Evolutionary conservation across 78 protist species (phyloP).

Genomic region (Dictyostelium capitatum): DNA sequence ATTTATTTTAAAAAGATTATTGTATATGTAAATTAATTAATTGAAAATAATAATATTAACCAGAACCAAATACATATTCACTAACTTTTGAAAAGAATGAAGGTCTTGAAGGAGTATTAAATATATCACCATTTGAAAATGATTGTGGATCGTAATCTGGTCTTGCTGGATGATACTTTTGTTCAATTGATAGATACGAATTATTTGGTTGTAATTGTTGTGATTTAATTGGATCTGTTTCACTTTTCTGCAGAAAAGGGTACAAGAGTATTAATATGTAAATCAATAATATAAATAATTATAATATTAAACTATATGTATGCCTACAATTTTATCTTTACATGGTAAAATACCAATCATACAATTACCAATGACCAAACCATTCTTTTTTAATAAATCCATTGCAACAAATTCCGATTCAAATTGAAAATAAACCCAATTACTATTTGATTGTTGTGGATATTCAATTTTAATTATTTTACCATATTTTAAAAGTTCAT

Average conservation of each 20-base stretch:
- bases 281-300: neutral
- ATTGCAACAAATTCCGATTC: conserved; percentile 40
- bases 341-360: conserved; percentile 71
- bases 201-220: neutral
- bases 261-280: too few species aligned
- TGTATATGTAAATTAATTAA: neutral
- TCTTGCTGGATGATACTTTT: conserved; percentile 38
- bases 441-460: conserved; percentile 21
- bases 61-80: conserved; percentile 64
- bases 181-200: conserved; percentile 27
- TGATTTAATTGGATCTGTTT: conserved; percentile 12
- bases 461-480: conserved; percentile 26
- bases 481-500: conserved; percentile 44
- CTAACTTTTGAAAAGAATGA: conserved; percentile 46
- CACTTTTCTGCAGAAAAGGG: neutral
- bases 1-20: neutral
- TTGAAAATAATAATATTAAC: neutral
- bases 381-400: conserved; percentile 36
- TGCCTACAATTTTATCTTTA: conserved; percentile 43
- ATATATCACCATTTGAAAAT: neutral
- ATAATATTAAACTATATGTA: neutral
- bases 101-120: conserved; percentile 24
- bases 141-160: conserved; percentile 28
- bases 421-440: conserved; percentile 53
- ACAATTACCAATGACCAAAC: conserved; percentile 34